Percentiles rank a stretch among this genome's conserved stretches.
Evolutionary conservation across 129 eudicot genomes (phyloP).

Genomic region (Escallonia herrerae): DNA sequence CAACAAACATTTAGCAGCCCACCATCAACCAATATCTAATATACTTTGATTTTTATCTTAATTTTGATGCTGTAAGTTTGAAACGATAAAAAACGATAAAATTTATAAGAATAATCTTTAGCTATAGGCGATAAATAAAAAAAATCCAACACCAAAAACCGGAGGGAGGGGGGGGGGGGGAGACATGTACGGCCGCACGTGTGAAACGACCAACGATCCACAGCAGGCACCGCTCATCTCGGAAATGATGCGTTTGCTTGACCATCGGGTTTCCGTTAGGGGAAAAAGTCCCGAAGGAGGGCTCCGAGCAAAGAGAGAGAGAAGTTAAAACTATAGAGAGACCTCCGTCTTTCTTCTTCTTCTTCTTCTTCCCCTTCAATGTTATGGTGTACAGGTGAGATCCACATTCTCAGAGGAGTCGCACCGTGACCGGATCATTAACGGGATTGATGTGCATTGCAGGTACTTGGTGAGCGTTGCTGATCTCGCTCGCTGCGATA

Average conservation of each 20-base stretch:
- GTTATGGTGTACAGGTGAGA: too few relatives aligned
- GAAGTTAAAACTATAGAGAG: neutral
- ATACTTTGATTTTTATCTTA: too few relatives aligned
- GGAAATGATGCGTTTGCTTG: slow-evolving; percentile 4
- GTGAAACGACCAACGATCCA: neutral
- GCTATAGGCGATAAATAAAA: too few relatives aligned
- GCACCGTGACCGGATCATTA: too few relatives aligned
- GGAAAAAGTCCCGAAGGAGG: neutral
- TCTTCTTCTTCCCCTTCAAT: neutral
- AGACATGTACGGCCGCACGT: neutral
- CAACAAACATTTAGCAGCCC: too few relatives aligned
- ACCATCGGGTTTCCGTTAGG: slow-evolving; percentile 20
- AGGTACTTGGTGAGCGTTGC: neutral
- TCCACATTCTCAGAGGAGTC: too few relatives aligned
- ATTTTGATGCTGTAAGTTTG: too few relatives aligned
- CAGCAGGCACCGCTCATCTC: neutral
- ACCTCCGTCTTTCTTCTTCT: slow-evolving; percentile 3
- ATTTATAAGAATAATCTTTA: too few relatives aligned
- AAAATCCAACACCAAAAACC: too few relatives aligned
- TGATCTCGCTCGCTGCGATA: neutral
- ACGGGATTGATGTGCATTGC: neutral
- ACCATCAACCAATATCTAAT: too few relatives aligned
- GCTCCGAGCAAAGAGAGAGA: neutral
- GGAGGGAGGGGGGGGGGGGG: neutral
- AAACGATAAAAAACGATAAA: too few relatives aligned